phyloP scores from a whole-genome alignment of 2,329 filamentous ascomycete species.

The Trichoderma endophyticum region DNA sequence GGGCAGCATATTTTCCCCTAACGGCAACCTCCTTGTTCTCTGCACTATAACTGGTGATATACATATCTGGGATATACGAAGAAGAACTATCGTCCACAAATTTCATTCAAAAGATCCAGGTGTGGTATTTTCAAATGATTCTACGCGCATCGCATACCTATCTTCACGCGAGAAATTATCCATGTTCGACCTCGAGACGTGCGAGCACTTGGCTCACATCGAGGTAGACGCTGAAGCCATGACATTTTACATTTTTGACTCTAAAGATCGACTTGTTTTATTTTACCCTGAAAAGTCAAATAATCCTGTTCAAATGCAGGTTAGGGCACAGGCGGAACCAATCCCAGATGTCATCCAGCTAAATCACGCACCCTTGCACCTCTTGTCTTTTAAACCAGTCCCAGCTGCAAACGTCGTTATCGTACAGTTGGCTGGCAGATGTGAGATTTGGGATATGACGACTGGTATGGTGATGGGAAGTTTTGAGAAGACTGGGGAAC shows the following conservation, averaged over 20 bases:
- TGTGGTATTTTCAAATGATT: background rate
- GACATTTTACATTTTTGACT: too few relatives aligned
- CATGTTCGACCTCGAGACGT: background rate
- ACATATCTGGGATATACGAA: background rate
- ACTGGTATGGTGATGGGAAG: background rate
- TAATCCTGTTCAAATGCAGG: background rate
- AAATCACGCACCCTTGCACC: accelerated
- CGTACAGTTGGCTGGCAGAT: accelerated
- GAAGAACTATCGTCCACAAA: background rate
- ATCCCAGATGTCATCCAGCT: background rate
- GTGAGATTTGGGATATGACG: background rate
- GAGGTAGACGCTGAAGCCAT: too few relatives aligned
- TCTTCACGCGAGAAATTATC: background rate
- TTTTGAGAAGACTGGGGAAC: too few relatives aligned
- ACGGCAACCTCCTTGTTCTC: background rate
- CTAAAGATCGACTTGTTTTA: too few relatives aligned
- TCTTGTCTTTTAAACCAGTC: too few relatives aligned
- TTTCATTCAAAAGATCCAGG: accelerated
- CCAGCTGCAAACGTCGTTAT: background rate
- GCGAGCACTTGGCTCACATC: background rate
- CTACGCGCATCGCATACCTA: background rate
- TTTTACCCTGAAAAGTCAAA: too few relatives aligned
- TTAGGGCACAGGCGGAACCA: too few relatives aligned
- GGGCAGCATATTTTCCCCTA: background rate
- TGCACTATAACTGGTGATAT: background rate